Conservation (phyloP, 2,329 filamentous ascomycete species). For the Zymoseptoria tritici region DNA sequence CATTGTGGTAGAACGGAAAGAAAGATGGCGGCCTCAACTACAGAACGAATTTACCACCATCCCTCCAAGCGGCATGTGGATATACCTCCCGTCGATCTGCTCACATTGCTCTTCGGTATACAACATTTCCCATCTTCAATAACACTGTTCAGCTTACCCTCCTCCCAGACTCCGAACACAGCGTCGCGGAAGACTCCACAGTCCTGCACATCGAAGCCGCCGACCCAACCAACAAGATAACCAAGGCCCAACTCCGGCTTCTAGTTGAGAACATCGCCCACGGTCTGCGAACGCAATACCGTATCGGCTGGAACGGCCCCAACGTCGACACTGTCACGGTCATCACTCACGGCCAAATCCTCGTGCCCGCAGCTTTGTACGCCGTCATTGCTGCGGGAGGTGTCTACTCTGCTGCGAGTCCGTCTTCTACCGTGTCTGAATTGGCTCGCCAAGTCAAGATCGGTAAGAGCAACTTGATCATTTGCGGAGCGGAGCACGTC, state of each 20-base stretch:
- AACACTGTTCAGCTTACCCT: background rate
- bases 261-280: slow-evolving; percentile 49
- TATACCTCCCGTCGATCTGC: slow-evolving; percentile 33
- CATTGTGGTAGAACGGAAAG: background rate
- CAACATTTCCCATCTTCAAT: slow-evolving; percentile 10
- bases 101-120: slow-evolving; percentile 38
- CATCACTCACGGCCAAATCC: slow-evolving; percentile 50
- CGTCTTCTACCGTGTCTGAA: slow-evolving; percentile 45
- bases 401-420: slow-evolving; percentile 50
- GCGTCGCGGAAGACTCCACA: slow-evolving; percentile 40
- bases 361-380: slow-evolving; percentile 49
- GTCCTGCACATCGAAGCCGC: slow-evolving; percentile 52
- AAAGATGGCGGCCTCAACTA: slow-evolving; percentile 9
- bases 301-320: slow-evolving; percentile 44
- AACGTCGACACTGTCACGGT: slow-evolving; percentile 49
- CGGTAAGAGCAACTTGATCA: slow-evolving; percentile 36
- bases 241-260: slow-evolving; percentile 43
- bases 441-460: slow-evolving; percentile 43
- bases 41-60: slow-evolving; percentile 19
- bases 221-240: slow-evolving; percentile 48
- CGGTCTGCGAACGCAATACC: slow-evolving; percentile 48
- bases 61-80: slow-evolving; percentile 18
- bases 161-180: slow-evolving; percentile 20
- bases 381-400: slow-evolving; percentile 53
- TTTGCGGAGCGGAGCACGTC: slow-evolving; percentile 44